Conservation (phyloP, 2,329 filamentous ascomycete species). For the Didymella sp. region DNA sequence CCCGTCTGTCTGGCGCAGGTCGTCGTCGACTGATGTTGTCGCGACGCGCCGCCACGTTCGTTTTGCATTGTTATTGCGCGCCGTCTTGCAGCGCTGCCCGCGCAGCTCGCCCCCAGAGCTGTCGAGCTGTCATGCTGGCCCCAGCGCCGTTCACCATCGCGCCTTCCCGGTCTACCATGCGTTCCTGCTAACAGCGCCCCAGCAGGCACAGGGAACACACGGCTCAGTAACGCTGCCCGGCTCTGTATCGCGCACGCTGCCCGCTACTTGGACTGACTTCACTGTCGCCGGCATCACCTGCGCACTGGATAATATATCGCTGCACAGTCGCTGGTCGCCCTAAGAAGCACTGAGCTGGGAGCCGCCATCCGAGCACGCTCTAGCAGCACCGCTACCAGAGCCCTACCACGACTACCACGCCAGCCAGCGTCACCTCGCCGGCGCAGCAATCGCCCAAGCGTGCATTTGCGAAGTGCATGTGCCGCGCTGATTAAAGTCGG, state of each 20-base stretch:
- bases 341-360: constrained; percentile 22
- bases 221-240: constrained; percentile 26
- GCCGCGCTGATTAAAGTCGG: constrained; percentile 46
- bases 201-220: constrained; percentile 33
- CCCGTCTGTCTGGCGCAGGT: constrained; percentile 13
- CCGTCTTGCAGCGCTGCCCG: constrained; percentile 14
- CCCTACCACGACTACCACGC: constrained; percentile 8
- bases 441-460: constrained; percentile 32
- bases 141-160: constrained; percentile 20
- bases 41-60: constrained; percentile 15
- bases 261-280: constrained; percentile 26
- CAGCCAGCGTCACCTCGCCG: constrained; percentile 34
- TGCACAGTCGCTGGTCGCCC: constrained; percentile 28
- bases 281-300: constrained; percentile 38
- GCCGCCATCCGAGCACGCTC: constrained; percentile 33
- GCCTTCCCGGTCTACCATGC: constrained; percentile 21
- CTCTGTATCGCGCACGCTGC: constrained; percentile 34
- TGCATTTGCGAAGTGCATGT: constrained; percentile 45
- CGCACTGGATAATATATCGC: constrained; percentile 37
- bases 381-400: constrained; percentile 20
- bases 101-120: constrained; percentile 1
- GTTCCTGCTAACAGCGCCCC: constrained; percentile 35
- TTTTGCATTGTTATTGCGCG: constrained; percentile 9
- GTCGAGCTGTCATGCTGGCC: constrained; percentile 11
- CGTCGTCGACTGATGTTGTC: constrained; percentile 18